A percentile compares a stretch with the other conserved stretches of the same genome.
phyloP scores from a whole-genome alignment of 148 eudicot genomes.

The Mesembryanthemum crystallinum region DNA sequence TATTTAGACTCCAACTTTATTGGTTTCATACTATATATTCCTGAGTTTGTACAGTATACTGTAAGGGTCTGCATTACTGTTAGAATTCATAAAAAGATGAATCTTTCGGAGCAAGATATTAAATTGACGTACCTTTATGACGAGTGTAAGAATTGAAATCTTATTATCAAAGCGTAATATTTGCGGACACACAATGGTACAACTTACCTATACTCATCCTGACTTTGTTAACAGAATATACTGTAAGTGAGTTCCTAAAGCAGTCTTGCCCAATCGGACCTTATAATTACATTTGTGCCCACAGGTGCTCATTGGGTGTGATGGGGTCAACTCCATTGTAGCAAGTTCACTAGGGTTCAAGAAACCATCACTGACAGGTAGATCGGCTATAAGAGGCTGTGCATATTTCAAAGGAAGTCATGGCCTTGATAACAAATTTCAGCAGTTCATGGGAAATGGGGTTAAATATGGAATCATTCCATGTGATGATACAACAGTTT shows the following conservation, averaged over 20 bases:
- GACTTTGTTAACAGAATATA: no score
- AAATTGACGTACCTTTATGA: no score
- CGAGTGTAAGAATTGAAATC: no score
- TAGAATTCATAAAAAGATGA: no score
- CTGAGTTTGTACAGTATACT: background rate
- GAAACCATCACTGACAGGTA: conserved; percentile 35
- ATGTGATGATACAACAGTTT: conserved; percentile 35
- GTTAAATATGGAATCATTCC: conserved; percentile 49
- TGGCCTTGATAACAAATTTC: conserved; percentile 43
- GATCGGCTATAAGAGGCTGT: conserved; percentile 43
- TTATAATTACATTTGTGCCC: background rate
- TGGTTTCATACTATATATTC: background rate
- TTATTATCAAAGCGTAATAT: no score
- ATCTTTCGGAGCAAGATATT: no score
- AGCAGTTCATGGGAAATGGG: conserved; percentile 41
- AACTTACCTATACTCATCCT: no score
- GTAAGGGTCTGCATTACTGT: no score
- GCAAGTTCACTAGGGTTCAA: conserved; percentile 49
- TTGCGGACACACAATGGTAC: no score
- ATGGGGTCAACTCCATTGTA: conserved; percentile 61
- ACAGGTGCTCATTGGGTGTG: conserved; percentile 59
- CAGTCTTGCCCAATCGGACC: no score
- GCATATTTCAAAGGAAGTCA: conserved; percentile 39
- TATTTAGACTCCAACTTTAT: conserved; percentile 5
- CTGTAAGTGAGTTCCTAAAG: no score